A percentile compares a stretch with the other conserved stretches of the same genome.
Evolutionary conservation across 176 grass and related monocot genomes (phyloP).

Genomic region (Neostapfia colusana): DNA sequence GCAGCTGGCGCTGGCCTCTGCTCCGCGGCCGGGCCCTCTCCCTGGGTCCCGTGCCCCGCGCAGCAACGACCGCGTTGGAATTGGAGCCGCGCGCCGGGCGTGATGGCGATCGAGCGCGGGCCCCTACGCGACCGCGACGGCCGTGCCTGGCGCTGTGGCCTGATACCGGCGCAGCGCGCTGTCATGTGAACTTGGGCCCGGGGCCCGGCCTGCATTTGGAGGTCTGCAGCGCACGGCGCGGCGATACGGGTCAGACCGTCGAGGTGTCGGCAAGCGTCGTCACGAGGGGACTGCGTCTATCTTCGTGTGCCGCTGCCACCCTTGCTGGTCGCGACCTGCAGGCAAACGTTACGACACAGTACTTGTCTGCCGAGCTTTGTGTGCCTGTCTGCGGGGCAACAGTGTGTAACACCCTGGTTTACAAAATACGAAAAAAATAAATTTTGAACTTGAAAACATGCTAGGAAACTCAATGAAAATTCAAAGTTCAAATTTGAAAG

Average conservation of each 20-base stretch:
- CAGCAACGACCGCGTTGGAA: constrained; percentile 10
- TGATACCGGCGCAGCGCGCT: not conserved
- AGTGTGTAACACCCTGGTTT: no score
- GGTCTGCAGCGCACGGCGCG: not conserved
- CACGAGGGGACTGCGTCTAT: no score
- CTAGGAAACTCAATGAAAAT: no score
- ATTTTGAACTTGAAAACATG: no score
- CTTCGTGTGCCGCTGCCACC: not conserved
- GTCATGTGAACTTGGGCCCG: not conserved
- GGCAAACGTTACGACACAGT: not conserved
- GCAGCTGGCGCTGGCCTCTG: no score
- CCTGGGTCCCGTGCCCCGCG: not conserved
- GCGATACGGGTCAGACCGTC: not conserved
- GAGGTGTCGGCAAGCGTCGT: not conserved
- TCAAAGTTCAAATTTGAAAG: no score
- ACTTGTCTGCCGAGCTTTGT: no score
- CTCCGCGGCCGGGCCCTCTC: not conserved
- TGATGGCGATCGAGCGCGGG: not conserved
- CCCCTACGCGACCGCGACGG: not conserved
- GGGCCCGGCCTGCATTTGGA: not conserved
- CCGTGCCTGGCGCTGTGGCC: not conserved
- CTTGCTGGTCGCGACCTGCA: not conserved
- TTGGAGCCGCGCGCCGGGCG: not conserved
- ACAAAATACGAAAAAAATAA: no score
- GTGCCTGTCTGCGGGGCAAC: no score